A percentile compares a stretch with the other conserved stretches of the same genome.
These are phyloP conservation scores for Pseudogymnoascus sp. DNA, from an alignment of 2,329 filamentous ascomycete species.

Conservation along the genomic window DNA sequence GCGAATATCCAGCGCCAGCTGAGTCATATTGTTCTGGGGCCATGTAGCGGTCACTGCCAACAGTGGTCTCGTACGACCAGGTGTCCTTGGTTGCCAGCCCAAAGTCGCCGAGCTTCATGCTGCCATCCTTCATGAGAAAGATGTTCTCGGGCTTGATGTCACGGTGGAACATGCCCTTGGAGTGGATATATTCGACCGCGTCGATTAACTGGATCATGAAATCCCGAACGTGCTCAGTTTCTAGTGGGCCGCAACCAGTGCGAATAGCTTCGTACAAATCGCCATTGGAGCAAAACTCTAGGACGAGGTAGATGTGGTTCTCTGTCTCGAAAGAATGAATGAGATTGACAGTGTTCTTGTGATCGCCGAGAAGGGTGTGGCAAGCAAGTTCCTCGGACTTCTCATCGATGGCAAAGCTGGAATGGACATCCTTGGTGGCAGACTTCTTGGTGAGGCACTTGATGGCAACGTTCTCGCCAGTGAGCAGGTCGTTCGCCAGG, in stretches of 20 bases:
- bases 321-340: slow-evolving; percentile 87
- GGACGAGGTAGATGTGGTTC: slow-evolving; percentile 79
- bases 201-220: slow-evolving; percentile 95
- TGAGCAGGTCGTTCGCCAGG: slow-evolving; percentile 72
- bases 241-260: slow-evolving; percentile 73
- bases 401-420: slow-evolving; percentile 67
- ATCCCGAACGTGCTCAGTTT: slow-evolving; percentile 92
- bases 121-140: slow-evolving; percentile 76
- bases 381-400: slow-evolving; percentile 72
- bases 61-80: slow-evolving; percentile 87
- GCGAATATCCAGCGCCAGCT: slow-evolving; percentile 77
- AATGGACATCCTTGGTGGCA: slow-evolving; percentile 50
- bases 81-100: slow-evolving; percentile 81
- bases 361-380: slow-evolving; percentile 68
- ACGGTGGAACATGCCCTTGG: slow-evolving; percentile 85
- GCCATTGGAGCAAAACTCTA: slow-evolving; percentile 92
- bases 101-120: slow-evolving; percentile 96
- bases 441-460: slow-evolving; percentile 88
- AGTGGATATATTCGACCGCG: slow-evolving; percentile 83
- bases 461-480: slow-evolving; percentile 77
- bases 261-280: slow-evolving; percentile 97
- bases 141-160: slow-evolving; percentile 99
- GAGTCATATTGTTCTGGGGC: slow-evolving; percentile 96
- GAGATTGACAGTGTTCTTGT: slow-evolving; percentile 91
- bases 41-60: slow-evolving; percentile 98